A percentile compares a stretch with the other conserved stretches of the same genome.
Evolutionary conservation across 768 basidiomycete species (phyloP).

Genomic region (Lactarius vividus): DNA sequence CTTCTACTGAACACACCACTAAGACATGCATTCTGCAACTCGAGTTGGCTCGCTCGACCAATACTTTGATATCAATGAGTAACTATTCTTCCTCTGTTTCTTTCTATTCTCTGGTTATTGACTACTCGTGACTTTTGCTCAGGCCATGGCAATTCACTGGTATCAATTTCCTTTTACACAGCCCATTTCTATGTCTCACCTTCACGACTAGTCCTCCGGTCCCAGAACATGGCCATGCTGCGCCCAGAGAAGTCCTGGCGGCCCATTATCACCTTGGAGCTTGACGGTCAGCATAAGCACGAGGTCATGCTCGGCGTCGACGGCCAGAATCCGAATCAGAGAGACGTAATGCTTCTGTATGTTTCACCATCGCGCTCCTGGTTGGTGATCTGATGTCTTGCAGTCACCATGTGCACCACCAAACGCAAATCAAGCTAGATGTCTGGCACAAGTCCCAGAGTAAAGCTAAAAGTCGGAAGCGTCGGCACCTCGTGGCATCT

Average conservation of each 20-base stretch:
- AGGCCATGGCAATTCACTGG: slow-evolving; percentile 36
- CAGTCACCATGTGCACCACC: slow-evolving; percentile 42
- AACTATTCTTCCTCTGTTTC: not conserved
- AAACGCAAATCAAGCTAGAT: slow-evolving; percentile 49
- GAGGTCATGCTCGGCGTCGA: slow-evolving; percentile 65
- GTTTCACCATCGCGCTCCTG: slow-evolving; percentile 29
- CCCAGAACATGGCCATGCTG: slow-evolving; percentile 40
- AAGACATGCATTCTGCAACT: not conserved
- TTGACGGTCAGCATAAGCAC: slow-evolving; percentile 49
- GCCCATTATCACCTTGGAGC: slow-evolving; percentile 57
- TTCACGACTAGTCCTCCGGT: slow-evolving; percentile 38
- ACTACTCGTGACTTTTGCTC: not conserved
- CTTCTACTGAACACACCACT: not conserved
- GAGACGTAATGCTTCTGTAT: slow-evolving; percentile 52
- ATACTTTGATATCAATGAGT: slow-evolving; percentile 5
- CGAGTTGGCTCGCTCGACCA: slow-evolving; percentile 1
- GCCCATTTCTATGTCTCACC: not conserved
- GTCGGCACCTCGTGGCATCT: slow-evolving; percentile 52
- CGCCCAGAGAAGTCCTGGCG: slow-evolving; percentile 65
- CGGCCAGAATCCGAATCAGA: slow-evolving; percentile 68
- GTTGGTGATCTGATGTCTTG: not conserved
- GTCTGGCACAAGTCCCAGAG: slow-evolving; percentile 57
- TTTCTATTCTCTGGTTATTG: not conserved
- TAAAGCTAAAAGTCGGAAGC: slow-evolving; percentile 58
- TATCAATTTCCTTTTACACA: slow-evolving; percentile 4